phyloP scores from a whole-genome alignment of 2,329 filamentous ascomycete genomes.

The Magnaporthiopsis incrustans region DNA sequence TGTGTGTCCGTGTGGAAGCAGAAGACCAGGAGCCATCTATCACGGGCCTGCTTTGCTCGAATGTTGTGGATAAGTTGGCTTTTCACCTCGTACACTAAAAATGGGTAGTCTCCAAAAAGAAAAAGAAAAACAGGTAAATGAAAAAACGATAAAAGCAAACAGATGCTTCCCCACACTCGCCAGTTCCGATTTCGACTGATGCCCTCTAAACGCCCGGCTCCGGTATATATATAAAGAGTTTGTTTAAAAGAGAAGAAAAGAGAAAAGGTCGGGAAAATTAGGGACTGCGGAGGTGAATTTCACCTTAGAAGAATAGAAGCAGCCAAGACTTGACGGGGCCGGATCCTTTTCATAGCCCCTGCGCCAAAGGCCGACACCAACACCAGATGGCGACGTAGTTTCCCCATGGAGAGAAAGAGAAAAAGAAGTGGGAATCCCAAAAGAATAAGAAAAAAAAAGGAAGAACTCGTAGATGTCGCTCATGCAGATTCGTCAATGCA shows the following conservation, averaged over 20 bases:
- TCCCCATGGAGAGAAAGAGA: background rate
- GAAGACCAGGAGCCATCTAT: background rate
- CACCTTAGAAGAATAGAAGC: background rate
- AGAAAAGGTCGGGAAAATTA: background rate
- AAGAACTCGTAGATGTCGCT: constrained; percentile 13
- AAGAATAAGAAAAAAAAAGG: constrained; percentile 19
- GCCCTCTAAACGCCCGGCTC: constrained; percentile 1
- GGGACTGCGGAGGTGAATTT: background rate
- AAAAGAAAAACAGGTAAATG: constrained; percentile 12
- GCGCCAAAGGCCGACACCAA: too few relatives aligned
- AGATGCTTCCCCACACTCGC: background rate
- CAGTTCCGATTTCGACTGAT: background rate
- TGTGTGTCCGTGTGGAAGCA: background rate
- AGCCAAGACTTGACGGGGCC: background rate
- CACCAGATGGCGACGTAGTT: background rate
- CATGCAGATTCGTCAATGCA: constrained; percentile 7
- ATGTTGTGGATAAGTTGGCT: background rate
- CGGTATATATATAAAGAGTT: background rate
- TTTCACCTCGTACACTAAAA: constrained; percentile 1
- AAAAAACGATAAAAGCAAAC: background rate
- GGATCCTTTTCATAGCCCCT: background rate
- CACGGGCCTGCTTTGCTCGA: background rate
- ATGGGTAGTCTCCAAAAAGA: constrained; percentile 10
- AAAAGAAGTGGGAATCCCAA: background rate
- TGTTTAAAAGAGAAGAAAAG: background rate